Percentiles rank a stretch among this genome's conserved stretches.
Conservation (phyloP, 208 protist genomes). For the Leishmania tropica region DNA sequence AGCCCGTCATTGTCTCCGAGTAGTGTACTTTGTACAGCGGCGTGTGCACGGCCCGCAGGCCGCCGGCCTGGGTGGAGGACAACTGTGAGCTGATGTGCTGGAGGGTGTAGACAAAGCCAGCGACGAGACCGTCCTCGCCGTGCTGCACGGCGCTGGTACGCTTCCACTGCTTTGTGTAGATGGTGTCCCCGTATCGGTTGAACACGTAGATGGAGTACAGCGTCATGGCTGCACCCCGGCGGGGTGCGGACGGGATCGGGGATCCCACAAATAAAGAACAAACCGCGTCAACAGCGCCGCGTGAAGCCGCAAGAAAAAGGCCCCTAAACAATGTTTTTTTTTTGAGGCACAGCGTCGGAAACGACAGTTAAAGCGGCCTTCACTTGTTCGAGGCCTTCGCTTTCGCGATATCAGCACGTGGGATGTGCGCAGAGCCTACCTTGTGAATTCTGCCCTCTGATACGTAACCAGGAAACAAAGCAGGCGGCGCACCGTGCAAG, state of each 20-base stretch:
- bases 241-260: not conserved
- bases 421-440: not conserved
- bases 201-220: constrained; percentile 89
- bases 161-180: constrained; percentile 87
- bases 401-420: not conserved
- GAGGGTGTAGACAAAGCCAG: constrained; percentile 88
- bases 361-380: not conserved
- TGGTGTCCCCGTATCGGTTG: constrained; percentile 88
- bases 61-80: constrained; percentile 54
- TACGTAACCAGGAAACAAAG: not conserved
- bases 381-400: not conserved
- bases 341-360: not conserved
- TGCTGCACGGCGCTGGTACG: constrained; percentile 69
- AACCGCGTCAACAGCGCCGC: not conserved
- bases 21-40: constrained; percentile 91
- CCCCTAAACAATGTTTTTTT: not conserved
- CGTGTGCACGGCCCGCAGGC: constrained; percentile 71
- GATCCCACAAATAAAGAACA: not conserved
- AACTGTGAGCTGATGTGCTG: constrained; percentile 88
- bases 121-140: constrained; percentile 81
- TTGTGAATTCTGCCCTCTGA: not conserved
- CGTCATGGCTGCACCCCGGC: constrained; percentile 38
- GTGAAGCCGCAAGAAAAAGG: not conserved
- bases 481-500: not conserved
- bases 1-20: constrained; percentile 85